Conservation (phyloP, 225 moss, liverwort and hornwort genomes). For the Bryoerythrophyllum caledonicum region DNA sequence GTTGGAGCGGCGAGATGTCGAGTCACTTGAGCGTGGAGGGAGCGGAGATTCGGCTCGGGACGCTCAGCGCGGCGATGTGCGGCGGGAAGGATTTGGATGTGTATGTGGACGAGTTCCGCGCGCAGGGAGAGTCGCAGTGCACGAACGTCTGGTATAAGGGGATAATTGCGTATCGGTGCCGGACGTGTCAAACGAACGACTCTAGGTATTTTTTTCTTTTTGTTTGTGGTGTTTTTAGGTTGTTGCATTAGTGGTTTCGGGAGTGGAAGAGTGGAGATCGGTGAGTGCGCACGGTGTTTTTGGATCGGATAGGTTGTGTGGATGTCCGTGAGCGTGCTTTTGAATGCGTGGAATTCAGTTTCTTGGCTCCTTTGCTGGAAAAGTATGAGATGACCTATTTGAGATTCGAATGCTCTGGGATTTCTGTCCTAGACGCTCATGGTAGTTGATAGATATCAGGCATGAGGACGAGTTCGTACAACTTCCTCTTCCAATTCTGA, state of each 20-base stretch:
- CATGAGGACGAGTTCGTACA: not conserved
- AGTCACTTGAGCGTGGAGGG: conserved; percentile 17
- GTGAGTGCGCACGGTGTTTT: not conserved
- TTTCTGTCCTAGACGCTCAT: not conserved
- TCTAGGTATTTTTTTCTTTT: conserved; percentile 56
- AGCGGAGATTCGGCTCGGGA: conserved; percentile 25
- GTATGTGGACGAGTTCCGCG: conserved; percentile 67
- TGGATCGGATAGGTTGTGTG: conserved; percentile 2
- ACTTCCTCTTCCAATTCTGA: not conserved
- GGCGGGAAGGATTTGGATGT: conserved; percentile 46
- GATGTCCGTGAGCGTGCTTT: not conserved
- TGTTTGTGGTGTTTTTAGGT: not conserved
- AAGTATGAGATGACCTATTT: not conserved
- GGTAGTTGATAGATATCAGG: not conserved
- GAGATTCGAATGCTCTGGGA: not conserved
- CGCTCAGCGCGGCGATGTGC: conserved; percentile 30
- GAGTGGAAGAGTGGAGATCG: not conserved
- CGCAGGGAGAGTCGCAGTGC: conserved; percentile 80
- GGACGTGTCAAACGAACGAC: conserved; percentile 78
- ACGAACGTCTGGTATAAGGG: conserved; percentile 87
- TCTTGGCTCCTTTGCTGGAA: not conserved
- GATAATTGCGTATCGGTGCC: conserved; percentile 82
- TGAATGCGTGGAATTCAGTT: not conserved
- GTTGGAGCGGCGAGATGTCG: conserved; percentile 41
- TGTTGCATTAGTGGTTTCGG: not conserved